Conservation (phyloP, 2,329 filamentous ascomycete genomes). For the Microsporum audouinii region DNA sequence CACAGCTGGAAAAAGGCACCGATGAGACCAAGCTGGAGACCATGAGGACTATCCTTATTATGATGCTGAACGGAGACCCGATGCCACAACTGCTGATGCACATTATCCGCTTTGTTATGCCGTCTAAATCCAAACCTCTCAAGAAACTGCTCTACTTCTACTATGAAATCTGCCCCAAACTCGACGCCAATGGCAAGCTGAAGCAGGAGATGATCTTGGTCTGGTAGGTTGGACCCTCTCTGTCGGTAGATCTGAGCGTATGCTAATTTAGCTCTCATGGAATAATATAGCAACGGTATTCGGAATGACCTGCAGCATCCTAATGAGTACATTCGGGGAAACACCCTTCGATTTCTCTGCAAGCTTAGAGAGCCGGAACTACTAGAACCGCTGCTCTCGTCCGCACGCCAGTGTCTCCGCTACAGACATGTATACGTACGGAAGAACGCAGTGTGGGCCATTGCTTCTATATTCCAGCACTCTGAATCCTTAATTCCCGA, state of each 20-base stretch:
- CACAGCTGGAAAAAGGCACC: constrained; percentile 83
- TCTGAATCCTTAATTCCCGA: constrained; percentile 88
- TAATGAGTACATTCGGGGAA: constrained; percentile 96
- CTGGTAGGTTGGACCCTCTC: constrained; percentile 50
- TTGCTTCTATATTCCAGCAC: constrained; percentile 84
- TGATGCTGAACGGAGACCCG: constrained; percentile 96
- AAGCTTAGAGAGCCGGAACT: constrained; percentile 93
- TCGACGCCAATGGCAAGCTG: constrained; percentile 80
- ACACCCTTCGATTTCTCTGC: constrained; percentile 94
- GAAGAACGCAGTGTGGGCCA: constrained; percentile 93
- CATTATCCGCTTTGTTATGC: constrained; percentile 99
- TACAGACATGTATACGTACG: constrained; percentile 95
- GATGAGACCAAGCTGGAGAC: constrained; percentile 90
- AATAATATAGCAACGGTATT: constrained; percentile 72
- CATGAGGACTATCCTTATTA: constrained; percentile 88
- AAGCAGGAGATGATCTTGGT: constrained; percentile 99
- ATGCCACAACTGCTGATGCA: constrained; percentile 97
- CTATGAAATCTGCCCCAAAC: constrained; percentile 97
- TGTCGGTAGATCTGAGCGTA: neutral
- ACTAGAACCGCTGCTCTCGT: constrained; percentile 88
- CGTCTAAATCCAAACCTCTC: constrained; percentile 85
- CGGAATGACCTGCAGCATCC: constrained; percentile 93
- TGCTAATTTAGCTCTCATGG: neutral
- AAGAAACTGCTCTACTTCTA: constrained; percentile 99
- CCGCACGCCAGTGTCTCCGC: constrained; percentile 81